A percentile compares a stretch with the other conserved stretches of the same genome.
Conservation (phyloP, 1,284 basidiomycete species). For the Exobasidium rhododendri region DNA sequence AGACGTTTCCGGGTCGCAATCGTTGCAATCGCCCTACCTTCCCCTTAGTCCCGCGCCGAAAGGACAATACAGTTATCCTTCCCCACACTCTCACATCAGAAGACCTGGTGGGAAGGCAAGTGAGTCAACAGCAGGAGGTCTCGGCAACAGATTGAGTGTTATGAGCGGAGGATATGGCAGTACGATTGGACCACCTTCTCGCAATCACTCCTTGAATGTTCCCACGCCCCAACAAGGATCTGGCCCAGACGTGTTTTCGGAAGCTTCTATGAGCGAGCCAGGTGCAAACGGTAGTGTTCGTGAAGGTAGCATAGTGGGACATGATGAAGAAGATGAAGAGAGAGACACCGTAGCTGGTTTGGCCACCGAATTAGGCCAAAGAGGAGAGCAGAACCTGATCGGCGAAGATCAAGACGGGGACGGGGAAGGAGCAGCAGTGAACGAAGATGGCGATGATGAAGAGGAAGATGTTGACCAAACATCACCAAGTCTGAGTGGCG, state of each 20-base stretch:
- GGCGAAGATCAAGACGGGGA: background rate
- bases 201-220: background rate
- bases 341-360: conserved; percentile 36
- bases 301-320: conserved; percentile 20
- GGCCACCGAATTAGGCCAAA: background rate
- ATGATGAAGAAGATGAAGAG: conserved; percentile 24
- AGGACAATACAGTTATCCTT: conserved; percentile 30
- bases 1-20: background rate
- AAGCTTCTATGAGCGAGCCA: conserved; percentile 16
- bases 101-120: conserved; percentile 19
- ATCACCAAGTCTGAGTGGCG: conserved; percentile 10
- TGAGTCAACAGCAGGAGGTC: background rate
- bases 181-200: background rate
- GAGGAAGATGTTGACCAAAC: conserved; percentile 17
- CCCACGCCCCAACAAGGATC: background rate
- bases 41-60: conserved; percentile 24
- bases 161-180: background rate
- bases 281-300: conserved; percentile 30
- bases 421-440: conserved; percentile 16
- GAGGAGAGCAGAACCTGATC: background rate
- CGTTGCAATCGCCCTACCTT: background rate
- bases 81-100: conserved; percentile 38
- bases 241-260: conserved; percentile 30
- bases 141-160: background rate
- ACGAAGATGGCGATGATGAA: conserved; percentile 21